phyloP scores from a whole-genome alignment of 352 stramenopile genomes.

The Phytophthora agathidicida region DNA sequence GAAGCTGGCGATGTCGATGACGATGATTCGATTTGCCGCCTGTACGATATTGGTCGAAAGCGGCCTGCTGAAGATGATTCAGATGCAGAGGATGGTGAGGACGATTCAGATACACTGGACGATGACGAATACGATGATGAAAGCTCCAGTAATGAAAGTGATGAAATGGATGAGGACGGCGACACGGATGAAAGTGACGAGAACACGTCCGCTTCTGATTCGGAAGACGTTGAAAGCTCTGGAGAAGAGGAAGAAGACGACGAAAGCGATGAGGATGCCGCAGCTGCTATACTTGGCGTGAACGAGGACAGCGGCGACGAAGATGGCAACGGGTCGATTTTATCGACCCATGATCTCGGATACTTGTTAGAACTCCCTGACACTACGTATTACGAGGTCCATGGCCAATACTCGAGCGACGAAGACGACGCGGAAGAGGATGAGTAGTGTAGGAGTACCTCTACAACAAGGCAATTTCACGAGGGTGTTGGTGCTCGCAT shows the following conservation, averaged over 20 bases:
- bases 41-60: conserved; percentile 90
- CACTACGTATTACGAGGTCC: conserved; percentile 71
- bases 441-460: conserved; percentile 29
- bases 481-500: conserved; percentile 8
- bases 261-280: conserved; percentile 29
- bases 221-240: conserved; percentile 32
- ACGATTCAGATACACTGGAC: conserved; percentile 73
- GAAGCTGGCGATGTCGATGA: conserved; percentile 61
- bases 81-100: conserved; percentile 78
- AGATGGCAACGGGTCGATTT: conserved; percentile 46
- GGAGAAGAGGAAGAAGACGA: conserved; percentile 39
- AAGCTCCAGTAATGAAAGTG: conserved; percentile 55
- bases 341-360: conserved; percentile 62
- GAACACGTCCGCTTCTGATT: conserved; percentile 33
- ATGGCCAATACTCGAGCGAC: conserved; percentile 76
- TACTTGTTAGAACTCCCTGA: conserved; percentile 80
- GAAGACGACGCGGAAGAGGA: conserved; percentile 76
- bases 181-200: conserved; percentile 53
- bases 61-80: conserved; percentile 88
- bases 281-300: conserved; percentile 21
- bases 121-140: conserved; percentile 85
- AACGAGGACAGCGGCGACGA: conserved; percentile 46
- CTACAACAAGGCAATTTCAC: conserved; percentile 13
- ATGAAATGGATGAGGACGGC: conserved; percentile 56
- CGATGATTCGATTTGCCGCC: conserved; percentile 80